Percentiles rank a stretch among this genome's conserved stretches.
Conservation (phyloP, 2,329 filamentous ascomycete species). For the Phyllosticta paracitricarpa region DNA sequence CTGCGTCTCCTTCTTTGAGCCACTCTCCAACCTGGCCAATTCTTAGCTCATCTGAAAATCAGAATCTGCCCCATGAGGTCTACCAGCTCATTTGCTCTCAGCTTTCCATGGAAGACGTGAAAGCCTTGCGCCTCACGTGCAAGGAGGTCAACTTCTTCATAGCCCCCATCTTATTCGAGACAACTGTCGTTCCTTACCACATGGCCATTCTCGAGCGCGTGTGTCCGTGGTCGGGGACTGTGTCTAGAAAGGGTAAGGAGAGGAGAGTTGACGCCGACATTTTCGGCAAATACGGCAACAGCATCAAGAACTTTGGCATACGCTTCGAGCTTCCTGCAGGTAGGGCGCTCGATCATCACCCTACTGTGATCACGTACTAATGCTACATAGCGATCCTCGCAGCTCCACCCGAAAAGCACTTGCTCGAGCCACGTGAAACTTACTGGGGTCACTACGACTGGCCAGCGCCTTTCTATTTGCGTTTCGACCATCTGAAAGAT, state of each 20-base stretch:
- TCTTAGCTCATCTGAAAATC: neutral
- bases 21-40: neutral
- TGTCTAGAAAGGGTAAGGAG: constrained; percentile 15
- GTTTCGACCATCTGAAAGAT: constrained; percentile 49
- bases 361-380: neutral
- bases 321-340: constrained; percentile 57
- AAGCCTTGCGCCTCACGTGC: constrained; percentile 51
- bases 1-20: neutral
- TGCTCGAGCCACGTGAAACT: constrained; percentile 44
- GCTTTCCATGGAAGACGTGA: constrained; percentile 49
- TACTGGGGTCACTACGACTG: constrained; percentile 59
- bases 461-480: constrained; percentile 50
- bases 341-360: constrained; percentile 6
- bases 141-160: constrained; percentile 49
- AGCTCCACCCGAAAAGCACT: constrained; percentile 46
- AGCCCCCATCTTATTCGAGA: constrained; percentile 49
- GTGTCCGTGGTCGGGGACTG: constrained; percentile 15
- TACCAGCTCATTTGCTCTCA: constrained; percentile 47
- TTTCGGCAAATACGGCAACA: constrained; percentile 50
- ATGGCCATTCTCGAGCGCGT: constrained; percentile 45
- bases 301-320: constrained; percentile 55
- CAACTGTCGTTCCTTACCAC: constrained; percentile 56
- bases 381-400: constrained; percentile 24
- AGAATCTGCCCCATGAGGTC: constrained; percentile 49
- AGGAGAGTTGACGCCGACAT: constrained; percentile 52